Percentiles rank a stretch among this genome's conserved stretches.
Evolutionary conservation across 139 green algal genomes (phyloP).

Genomic region (Eudorina sp.): DNA sequence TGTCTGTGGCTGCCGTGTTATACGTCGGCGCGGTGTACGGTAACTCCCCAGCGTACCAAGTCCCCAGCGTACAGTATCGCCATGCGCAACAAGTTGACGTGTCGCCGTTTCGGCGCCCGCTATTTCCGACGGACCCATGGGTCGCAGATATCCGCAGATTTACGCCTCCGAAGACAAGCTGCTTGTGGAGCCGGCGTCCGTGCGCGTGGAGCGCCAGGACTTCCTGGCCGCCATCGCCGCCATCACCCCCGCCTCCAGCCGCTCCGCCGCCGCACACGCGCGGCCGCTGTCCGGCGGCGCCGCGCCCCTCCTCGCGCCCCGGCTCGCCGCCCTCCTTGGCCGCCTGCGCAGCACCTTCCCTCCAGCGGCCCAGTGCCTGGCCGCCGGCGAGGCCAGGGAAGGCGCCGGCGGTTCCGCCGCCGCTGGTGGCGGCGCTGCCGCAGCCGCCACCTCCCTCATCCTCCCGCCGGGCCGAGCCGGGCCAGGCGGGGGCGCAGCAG

Average conservation of each 20-base stretch:
- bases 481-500: neutral
- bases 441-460: neutral
- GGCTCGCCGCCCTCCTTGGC: conserved; percentile 58
- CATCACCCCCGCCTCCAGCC: conserved; percentile 88
- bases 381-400: conserved; percentile 35
- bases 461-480: conserved; percentile 16
- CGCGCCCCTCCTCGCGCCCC: conserved; percentile 58
- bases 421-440: neutral
- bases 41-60: too few relatives aligned
- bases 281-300: conserved; percentile 69
- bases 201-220: conserved; percentile 79
- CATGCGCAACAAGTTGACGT: too few relatives aligned
- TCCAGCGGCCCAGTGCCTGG: conserved; percentile 64
- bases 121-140: neutral
- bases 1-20: too few relatives aligned
- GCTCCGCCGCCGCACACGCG: conserved; percentile 71
- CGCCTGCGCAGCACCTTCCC: conserved; percentile 77
- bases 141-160: conserved; percentile 89
- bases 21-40: too few relatives aligned
- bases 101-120: neutral
- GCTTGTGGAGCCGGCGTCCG: conserved; percentile 75
- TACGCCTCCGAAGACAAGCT: conserved; percentile 88
- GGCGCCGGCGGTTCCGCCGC: neutral
- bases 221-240: conserved; percentile 83
- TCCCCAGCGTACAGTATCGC: too few relatives aligned